Conservation (phyloP, 164 flowering plant species). For the Dillenia turbinata region DNA sequence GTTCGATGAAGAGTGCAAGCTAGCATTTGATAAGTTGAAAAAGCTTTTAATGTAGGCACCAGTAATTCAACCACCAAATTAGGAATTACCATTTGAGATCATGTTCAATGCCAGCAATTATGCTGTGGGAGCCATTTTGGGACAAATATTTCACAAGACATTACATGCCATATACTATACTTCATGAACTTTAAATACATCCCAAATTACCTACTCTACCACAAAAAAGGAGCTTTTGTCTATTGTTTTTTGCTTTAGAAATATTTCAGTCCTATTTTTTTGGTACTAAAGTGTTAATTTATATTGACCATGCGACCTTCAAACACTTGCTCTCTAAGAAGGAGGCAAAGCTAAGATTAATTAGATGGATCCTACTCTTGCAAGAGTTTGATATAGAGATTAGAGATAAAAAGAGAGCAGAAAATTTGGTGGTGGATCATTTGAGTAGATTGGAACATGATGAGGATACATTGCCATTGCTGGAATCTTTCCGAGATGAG, state of each 20-base stretch:
- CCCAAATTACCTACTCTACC: constrained; percentile 8
- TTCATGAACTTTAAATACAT: not conserved
- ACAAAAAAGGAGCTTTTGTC: constrained; percentile 7
- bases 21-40: constrained; percentile 2
- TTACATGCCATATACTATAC: constrained; percentile 6
- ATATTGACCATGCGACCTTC: constrained; percentile 6
- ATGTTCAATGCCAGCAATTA: constrained; percentile 17
- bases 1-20: not conserved
- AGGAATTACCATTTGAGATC: constrained; percentile 8
- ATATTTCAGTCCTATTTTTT: constrained; percentile 7
- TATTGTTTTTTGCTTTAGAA: constrained; percentile 9
- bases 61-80: constrained; percentile 4
- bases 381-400: constrained; percentile 10
- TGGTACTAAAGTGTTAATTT: constrained; percentile 8
- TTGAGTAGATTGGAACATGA: not conserved
- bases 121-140: constrained; percentile 3
- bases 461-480: not conserved
- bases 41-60: not conserved
- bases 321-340: constrained; percentile 7
- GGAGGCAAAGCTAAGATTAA: constrained; percentile 8
- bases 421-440: constrained; percentile 11
- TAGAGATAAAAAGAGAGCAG: constrained; percentile 3
- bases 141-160: not conserved
- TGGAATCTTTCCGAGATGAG: constrained; percentile 11
- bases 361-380: constrained; percentile 10